Conservation (phyloP, 108 stramenopile species). For the Nitzschia sp. region DNA sequence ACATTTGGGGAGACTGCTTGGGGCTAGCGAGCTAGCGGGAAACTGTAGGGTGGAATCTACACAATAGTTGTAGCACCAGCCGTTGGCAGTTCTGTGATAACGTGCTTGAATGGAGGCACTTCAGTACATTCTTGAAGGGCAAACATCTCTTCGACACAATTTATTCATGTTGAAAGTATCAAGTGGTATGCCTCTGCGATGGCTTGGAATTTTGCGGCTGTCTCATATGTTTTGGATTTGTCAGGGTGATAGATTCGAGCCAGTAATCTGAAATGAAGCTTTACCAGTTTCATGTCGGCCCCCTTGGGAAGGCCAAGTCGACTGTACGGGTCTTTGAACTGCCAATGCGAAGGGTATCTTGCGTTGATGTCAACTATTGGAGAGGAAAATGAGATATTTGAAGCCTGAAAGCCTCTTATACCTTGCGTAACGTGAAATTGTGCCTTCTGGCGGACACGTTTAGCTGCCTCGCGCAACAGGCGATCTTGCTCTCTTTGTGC, state of each 20-base stretch:
- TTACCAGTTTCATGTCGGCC: constrained; percentile 23
- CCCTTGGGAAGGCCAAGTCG: constrained; percentile 40
- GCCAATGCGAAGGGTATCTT: constrained; percentile 35
- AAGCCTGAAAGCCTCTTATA: neutral
- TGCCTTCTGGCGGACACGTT: constrained; percentile 23
- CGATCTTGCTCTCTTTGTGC: constrained; percentile 47
- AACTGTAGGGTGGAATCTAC: too few relatives aligned
- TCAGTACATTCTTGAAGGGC: too few relatives aligned
- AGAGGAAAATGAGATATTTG: neutral
- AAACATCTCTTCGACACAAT: too few relatives aligned
- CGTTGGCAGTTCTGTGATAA: too few relatives aligned
- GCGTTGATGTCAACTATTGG: constrained; percentile 29
- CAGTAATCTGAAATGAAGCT: constrained; percentile 37
- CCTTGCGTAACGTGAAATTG: neutral
- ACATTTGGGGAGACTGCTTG: too few relatives aligned
- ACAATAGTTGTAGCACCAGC: too few relatives aligned
- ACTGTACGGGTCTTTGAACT: constrained; percentile 33
- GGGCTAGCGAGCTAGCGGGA: too few relatives aligned
- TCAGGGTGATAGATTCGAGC: constrained; percentile 52
- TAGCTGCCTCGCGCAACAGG: constrained; percentile 36
- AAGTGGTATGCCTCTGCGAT: constrained; percentile 45
- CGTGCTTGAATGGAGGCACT: too few relatives aligned
- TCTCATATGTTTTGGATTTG: constrained; percentile 32
- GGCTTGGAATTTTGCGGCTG: constrained; percentile 44
- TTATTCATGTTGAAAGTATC: neutral